Evolutionary conservation across 2,329 filamentous ascomycete genomes (phyloP).

Genomic region (Fonsecaea erecta): DNA sequence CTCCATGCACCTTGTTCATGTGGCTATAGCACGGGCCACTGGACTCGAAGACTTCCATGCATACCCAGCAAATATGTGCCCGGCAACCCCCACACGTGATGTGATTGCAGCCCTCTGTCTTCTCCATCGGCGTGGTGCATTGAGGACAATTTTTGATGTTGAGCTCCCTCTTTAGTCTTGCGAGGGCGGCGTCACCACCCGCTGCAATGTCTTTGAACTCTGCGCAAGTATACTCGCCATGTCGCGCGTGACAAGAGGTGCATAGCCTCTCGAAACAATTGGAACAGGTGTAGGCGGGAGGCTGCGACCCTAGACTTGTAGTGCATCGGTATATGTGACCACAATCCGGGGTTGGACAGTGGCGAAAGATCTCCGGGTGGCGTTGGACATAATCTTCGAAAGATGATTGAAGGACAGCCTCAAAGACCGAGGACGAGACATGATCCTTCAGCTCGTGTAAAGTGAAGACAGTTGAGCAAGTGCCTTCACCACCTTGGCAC

Average conservation of each 20-base stretch:
- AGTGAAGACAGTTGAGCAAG: constrained; percentile 33
- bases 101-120: constrained; percentile 22
- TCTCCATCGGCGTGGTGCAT: constrained; percentile 25
- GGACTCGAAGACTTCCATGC: constrained; percentile 31
- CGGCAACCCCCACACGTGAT: constrained; percentile 28
- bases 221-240: constrained; percentile 36
- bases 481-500: constrained; percentile 34
- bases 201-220: constrained; percentile 38
- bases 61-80: constrained; percentile 39
- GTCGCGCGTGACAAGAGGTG: constrained; percentile 37
- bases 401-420: constrained; percentile 46
- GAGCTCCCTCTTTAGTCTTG: constrained; percentile 17
- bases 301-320: constrained; percentile 11
- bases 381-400: constrained; percentile 45
- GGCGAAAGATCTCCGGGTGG: constrained; percentile 43
- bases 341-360: constrained; percentile 54
- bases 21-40: no score
- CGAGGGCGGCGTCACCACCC: constrained; percentile 27
- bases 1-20: no score
- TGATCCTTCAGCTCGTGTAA: constrained; percentile 36
- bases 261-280: constrained; percentile 41
- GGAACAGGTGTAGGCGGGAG: constrained; percentile 43
- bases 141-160: constrained; percentile 26
- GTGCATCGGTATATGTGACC: constrained; percentile 48
- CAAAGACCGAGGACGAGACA: constrained; percentile 43